These are phyloP conservation scores for Malus asiatica DNA, from an alignment of 306 rosid genomes.

Conservation along the genomic window DNA sequence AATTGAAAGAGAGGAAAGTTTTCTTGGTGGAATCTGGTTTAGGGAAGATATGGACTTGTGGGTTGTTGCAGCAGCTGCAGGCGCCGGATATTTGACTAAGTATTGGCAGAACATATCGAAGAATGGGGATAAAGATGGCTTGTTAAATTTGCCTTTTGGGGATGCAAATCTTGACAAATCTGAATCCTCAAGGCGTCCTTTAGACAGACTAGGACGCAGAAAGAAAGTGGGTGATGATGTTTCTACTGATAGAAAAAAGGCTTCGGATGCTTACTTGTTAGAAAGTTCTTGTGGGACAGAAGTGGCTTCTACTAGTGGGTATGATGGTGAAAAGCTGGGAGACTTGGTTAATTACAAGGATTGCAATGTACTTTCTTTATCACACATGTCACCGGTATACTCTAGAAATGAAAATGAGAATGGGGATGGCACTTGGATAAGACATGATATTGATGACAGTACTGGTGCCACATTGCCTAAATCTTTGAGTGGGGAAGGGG, in stretches of 20 bases:
- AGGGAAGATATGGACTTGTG: constrained; percentile 65
- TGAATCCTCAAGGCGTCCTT: constrained; percentile 20
- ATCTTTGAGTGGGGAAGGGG: constrained; percentile 23
- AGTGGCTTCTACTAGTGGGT: constrained; percentile 30
- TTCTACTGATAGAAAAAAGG: constrained; percentile 22
- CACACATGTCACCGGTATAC: constrained; percentile 26
- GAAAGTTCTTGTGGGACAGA: constrained; percentile 30
- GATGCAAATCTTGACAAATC: constrained; percentile 35
- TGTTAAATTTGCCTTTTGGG: constrained; percentile 23
- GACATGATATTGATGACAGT: constrained; percentile 21
- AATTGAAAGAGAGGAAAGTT: constrained; percentile 22
- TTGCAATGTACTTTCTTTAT: constrained; percentile 32
- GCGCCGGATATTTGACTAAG: constrained; percentile 75
- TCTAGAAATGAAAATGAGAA: constrained; percentile 19
- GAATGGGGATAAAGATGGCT: constrained; percentile 17
- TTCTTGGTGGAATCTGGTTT: constrained; percentile 28
- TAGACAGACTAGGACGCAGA: constrained; percentile 9
- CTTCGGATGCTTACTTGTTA: constrained; percentile 7
- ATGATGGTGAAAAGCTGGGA: constrained; percentile 19
- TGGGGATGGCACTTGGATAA: constrained; percentile 24
- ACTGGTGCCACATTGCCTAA: constrained; percentile 13
- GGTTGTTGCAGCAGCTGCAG: constrained; percentile 77
- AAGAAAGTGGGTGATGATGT: constrained; percentile 22
- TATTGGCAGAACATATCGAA: constrained; percentile 45
- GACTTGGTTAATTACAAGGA: constrained; percentile 9